phyloP scores from a whole-genome alignment of 2,329 filamentous ascomycete genomes.

The Alternaria consortialis region DNA sequence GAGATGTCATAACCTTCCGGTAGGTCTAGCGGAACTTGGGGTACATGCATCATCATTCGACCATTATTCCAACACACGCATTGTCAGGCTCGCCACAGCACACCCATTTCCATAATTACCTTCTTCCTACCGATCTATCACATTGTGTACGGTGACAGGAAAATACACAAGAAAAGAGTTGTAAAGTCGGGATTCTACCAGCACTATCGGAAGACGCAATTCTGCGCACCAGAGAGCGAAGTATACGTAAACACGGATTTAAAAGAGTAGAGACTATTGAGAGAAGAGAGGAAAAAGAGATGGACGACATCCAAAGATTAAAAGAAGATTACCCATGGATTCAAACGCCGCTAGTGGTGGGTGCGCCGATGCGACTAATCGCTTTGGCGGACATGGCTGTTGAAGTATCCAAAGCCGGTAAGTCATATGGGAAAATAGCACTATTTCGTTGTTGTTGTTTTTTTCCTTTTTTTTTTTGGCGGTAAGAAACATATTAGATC shows the following conservation, averaged over 20 bases:
- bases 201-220: neutral
- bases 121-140: neutral
- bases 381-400: constrained; percentile 65
- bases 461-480: neutral
- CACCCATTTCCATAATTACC: neutral
- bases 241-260: neutral
- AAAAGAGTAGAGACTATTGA: neutral
- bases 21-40: neutral
- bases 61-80: neutral
- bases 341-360: constrained; percentile 64
- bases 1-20: neutral
- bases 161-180: neutral
- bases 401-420: constrained; percentile 65
- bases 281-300: neutral
- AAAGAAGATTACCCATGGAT: constrained; percentile 66
- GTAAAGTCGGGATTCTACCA: neutral
- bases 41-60: neutral
- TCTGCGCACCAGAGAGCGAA: neutral
- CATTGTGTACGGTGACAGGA: neutral
- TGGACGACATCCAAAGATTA: constrained; percentile 28
- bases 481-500: fast-evolving
- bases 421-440: neutral
- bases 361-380: constrained; percentile 75
- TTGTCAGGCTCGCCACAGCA: neutral
- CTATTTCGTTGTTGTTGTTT: neutral